A percentile compares a stretch with the other conserved stretches of the same genome.
These are phyloP conservation scores for Didymella exigua DNA, from an alignment of 2,329 filamentous ascomycete genomes.

Conservation along the genomic window DNA sequence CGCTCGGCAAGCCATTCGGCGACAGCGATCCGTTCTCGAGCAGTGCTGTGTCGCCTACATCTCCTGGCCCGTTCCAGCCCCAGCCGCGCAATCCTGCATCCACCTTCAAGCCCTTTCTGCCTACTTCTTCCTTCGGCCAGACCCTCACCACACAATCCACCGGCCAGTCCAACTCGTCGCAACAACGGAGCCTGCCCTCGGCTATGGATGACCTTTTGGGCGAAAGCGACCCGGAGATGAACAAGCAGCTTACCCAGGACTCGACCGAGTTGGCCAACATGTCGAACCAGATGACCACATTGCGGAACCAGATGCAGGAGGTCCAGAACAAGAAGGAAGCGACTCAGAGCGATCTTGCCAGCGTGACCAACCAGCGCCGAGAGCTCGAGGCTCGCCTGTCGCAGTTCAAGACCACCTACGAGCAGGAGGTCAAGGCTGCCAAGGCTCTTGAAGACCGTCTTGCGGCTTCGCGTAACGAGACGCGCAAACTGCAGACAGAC, in stretches of 20 bases:
- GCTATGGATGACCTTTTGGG: constrained; percentile 79
- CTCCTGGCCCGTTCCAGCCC: constrained; percentile 58
- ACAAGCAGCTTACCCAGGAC: constrained; percentile 85
- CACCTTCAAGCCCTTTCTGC: constrained; percentile 87
- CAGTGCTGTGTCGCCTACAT: constrained; percentile 58
- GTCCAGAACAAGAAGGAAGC: constrained; percentile 80
- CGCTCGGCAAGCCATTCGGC: constrained; percentile 48
- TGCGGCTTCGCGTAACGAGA: constrained; percentile 75
- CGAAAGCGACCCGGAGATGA: constrained; percentile 85
- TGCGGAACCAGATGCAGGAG: constrained; percentile 93
- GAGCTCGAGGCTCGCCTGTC: constrained; percentile 89
- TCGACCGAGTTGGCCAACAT: constrained; percentile 93
- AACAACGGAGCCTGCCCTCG: constrained; percentile 51
- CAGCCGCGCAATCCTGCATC: constrained; percentile 50
- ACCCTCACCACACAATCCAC: constrained; percentile 78
- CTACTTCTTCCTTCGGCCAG: constrained; percentile 90
- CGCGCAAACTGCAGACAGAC: constrained; percentile 81
- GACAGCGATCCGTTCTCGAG: constrained; percentile 68
- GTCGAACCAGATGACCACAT: constrained; percentile 89
- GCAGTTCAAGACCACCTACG: constrained; percentile 85
- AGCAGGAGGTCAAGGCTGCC: constrained; percentile 89
- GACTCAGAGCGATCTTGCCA: constrained; percentile 81
- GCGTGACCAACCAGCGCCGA: constrained; percentile 83
- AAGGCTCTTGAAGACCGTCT: constrained; percentile 85
- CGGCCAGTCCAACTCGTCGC: constrained; percentile 61